Evolutionary conservation across 768 basidiomycete genomes (phyloP).

Genomic region (Leccinum subtestaceum): DNA sequence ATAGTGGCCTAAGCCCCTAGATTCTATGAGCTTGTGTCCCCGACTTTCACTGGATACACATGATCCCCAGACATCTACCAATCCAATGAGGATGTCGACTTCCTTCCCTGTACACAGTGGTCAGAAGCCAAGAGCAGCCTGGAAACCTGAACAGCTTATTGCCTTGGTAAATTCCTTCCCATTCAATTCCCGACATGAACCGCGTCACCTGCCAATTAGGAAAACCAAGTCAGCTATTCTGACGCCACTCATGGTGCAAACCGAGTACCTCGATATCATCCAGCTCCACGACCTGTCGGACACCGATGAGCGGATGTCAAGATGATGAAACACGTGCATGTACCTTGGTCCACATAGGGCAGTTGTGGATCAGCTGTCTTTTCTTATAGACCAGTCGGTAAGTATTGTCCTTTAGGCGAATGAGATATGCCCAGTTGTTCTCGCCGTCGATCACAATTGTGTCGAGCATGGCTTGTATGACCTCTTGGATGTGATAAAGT

Average conservation of each 20-base stretch:
- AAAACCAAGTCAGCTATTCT: background rate
- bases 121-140: background rate
- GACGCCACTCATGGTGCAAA: background rate
- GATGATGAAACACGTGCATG: background rate
- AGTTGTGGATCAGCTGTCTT: constrained; percentile 19
- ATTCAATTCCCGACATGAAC: constrained; percentile 16
- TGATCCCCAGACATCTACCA: constrained; percentile 21
- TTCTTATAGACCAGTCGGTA: constrained; percentile 29
- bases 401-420: constrained; percentile 27
- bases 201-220: constrained; percentile 24
- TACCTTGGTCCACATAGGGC: constrained; percentile 33
- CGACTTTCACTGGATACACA: constrained; percentile 27
- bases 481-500: constrained; percentile 25
- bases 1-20: constrained; percentile 26
- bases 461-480: constrained; percentile 35
- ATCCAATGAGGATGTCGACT: constrained; percentile 30
- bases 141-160: background rate
- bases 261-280: constrained; percentile 30
- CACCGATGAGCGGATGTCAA: constrained; percentile 4
- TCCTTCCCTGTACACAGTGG: constrained; percentile 17
- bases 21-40: constrained; percentile 32
- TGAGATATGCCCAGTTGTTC: constrained; percentile 34
- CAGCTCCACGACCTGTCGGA: constrained; percentile 28
- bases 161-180: constrained; percentile 33
- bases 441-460: constrained; percentile 28